Base-by-base conservation (phyloP, 2,329 filamentous ascomycete species). In the Fusarium equiseti region DNA sequence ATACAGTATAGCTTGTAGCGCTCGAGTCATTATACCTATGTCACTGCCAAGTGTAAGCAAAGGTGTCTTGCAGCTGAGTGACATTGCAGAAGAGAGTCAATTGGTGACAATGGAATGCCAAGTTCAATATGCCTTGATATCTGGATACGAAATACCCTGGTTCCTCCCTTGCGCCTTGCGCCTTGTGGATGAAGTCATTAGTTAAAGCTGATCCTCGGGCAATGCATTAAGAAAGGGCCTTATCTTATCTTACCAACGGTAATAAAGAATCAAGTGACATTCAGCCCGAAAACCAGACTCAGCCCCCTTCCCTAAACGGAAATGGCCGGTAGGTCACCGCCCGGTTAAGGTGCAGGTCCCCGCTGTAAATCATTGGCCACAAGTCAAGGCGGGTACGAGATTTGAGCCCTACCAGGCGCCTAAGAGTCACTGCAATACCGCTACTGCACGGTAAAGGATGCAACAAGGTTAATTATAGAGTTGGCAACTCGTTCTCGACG, bases 401-500 rank as follows among this genome's bases (percentile, higher is more conserved):
- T 24, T 27, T 48, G 22, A 26, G 58, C 49, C 49, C 13, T 54
- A 10, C 22, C 16, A 31, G 43, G 43, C 49, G 48, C 18, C 18
- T 38, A 38, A 38, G 35, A 38, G 35, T 38, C 35, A n/a, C 35
- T 38, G 18, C 11, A 3, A 38, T 18, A 12, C 18, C 35, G 58
- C 31, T 46, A 46, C 11, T 31, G 52, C 43, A 31, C 27, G n/a
- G 15, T 42, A 31, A 40, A n/a, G 29, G 27, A n/a, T 29, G 59
- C 29, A 27, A 22, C 26, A 63, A 40, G 12, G 42, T 63, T 65
- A 57, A 63, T 63, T 51, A 51, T 65, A 63, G 59, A 44, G n/a
- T 35, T 43, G 2, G 6, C 35, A 38, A 6, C 35, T 10, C 35
- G 35, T 38, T n/a, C 35, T 38, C n/a, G 18, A n/a, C 35, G 35